Percentiles rank a stretch among this genome's conserved stretches.
phyloP scores from a whole-genome alignment of 2,329 filamentous ascomycete genomes.

The Trichoderma atroviride region DNA sequence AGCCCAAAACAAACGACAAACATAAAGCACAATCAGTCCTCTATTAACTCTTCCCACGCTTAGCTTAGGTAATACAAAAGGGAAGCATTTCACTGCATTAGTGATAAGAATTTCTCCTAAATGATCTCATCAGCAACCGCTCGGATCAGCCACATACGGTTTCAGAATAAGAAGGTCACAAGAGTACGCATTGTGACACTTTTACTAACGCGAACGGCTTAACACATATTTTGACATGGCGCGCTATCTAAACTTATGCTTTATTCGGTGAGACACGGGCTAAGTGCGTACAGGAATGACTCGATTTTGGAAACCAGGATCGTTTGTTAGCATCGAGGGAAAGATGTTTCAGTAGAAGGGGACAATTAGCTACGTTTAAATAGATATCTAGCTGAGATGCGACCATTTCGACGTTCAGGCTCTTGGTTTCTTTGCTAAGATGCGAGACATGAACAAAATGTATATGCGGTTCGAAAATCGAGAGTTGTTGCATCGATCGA shows the following conservation, averaged over 20 bases:
- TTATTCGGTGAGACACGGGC: background rate
- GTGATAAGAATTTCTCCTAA: background rate
- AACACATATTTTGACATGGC: background rate
- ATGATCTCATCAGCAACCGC: slow-evolving; percentile 3
- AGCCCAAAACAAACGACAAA: background rate
- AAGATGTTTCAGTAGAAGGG: background rate
- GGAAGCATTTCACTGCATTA: background rate
- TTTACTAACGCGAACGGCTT: background rate
- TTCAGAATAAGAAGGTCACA: background rate
- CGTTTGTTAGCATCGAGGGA: background rate
- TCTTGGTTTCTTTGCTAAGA: background rate
- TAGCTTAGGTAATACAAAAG: background rate
- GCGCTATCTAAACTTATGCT: background rate
- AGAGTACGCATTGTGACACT: background rate
- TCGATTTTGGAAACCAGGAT: background rate
- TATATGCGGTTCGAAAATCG: background rate
- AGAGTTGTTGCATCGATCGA: background rate
- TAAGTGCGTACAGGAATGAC: background rate
- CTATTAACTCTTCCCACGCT: background rate
- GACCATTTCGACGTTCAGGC: background rate
- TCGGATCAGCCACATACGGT: background rate
- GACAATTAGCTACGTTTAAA: background rate
- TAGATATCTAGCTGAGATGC: no score
- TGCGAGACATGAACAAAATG: background rate
- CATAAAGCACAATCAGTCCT: background rate